Percentiles rank a stretch among this genome's conserved stretches.
These are phyloP conservation scores for Neospermospora avenae DNA, from an alignment of 2,329 filamentous ascomycete species.

Conservation along the genomic window DNA sequence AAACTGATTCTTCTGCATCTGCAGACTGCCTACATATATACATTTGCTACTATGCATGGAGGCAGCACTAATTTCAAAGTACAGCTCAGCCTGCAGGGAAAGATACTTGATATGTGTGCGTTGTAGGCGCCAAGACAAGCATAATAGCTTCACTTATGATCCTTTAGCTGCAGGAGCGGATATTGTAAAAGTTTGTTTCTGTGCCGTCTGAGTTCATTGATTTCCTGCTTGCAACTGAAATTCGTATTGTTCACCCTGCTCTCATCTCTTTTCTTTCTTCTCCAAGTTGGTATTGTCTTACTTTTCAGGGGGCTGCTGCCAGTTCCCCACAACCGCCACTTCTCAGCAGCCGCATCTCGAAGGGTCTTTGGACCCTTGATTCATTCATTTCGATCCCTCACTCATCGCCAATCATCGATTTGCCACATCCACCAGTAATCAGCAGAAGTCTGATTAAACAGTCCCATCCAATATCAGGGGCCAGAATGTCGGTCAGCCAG, in stretches of 20 bases:
- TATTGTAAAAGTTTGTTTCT: background rate
- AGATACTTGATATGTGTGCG: conserved; percentile 15
- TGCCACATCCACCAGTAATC: conserved; percentile 2
- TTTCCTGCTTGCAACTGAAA: background rate
- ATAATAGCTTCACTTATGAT: conserved; percentile 7
- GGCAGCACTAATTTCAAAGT: background rate
- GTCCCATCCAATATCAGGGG: conserved; percentile 7
- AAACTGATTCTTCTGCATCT: background rate
- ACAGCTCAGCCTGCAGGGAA: conserved; percentile 10
- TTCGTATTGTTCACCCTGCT: background rate
- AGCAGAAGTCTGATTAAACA: conserved; percentile 2
- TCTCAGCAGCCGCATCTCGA: background rate
- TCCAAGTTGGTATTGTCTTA: background rate
- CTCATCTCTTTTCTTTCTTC: background rate
- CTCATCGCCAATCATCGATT: conserved; percentile 12
- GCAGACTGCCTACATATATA: background rate
- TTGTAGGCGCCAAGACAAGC: conserved; percentile 3
- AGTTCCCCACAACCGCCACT: background rate
- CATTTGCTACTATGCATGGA: background rate
- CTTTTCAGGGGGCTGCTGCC: background rate
- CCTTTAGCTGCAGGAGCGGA: conserved; percentile 4
- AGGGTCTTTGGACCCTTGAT: background rate
- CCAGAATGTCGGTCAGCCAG: background rate
- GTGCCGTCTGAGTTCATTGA: background rate
- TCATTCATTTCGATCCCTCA: background rate